Conservation (phyloP, 2,329 filamentous ascomycete genomes). For the Nigrospora sphaerica region DNA sequence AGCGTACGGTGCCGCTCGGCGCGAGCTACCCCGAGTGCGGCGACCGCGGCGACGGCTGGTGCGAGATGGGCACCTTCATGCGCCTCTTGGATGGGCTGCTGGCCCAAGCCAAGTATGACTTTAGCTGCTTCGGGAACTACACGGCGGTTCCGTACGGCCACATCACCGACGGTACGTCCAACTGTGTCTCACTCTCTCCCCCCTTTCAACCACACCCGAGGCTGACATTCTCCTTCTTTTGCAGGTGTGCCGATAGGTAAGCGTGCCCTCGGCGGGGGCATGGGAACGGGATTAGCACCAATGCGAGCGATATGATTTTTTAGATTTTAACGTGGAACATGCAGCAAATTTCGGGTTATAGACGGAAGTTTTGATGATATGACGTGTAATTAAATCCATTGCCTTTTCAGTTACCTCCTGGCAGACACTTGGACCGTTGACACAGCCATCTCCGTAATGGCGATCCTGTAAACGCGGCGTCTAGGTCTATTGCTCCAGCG, state of each 20-base stretch:
- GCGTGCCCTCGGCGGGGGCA: constrained; percentile 1
- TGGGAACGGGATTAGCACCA: not conserved
- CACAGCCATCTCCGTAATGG: too few species aligned
- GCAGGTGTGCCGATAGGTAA: not conserved
- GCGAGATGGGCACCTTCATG: constrained; percentile 63
- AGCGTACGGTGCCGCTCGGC: constrained; percentile 64
- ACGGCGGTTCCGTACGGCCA: not conserved
- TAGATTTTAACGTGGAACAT: too few species aligned
- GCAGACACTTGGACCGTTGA: too few species aligned
- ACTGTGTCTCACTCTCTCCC: not conserved
- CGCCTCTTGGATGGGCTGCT: constrained; percentile 52
- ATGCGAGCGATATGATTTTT: not conserved
- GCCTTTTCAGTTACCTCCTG: too few species aligned
- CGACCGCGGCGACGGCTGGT: constrained; percentile 66
- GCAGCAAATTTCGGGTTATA: too few species aligned
- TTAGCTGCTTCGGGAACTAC: constrained; percentile 59
- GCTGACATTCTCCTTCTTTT: not conserved
- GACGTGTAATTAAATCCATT: too few species aligned
- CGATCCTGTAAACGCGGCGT: too few species aligned
- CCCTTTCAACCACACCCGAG: not conserved
- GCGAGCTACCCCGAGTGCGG: constrained; percentile 56
- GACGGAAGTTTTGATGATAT: too few species aligned
- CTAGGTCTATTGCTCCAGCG: too few species aligned
- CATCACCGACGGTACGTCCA: constrained; percentile 1
- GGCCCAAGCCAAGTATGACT: constrained; percentile 52